Base-by-base conservation (phyloP, 1,284 basidiomycete species). In the Singerocomus inundabilis region DNA sequence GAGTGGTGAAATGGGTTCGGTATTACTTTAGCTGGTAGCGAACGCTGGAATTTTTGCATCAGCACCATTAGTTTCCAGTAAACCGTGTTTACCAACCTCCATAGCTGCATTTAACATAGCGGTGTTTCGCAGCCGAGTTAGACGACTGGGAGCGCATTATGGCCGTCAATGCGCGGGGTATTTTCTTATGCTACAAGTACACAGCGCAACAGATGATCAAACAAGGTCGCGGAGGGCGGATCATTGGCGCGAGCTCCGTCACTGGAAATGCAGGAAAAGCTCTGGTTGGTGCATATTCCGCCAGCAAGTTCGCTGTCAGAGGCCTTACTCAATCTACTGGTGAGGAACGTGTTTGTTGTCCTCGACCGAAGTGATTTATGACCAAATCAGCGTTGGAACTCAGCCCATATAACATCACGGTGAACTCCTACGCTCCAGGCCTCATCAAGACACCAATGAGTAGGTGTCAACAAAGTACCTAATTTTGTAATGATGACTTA, bases 151-250 rank as follows among this genome's bases (percentile, higher is more conserved):
- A 71, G 18, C 52, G 38, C 11, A 33, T 60, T 2, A 46, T 64
- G 44, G 37, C 46, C 11, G 46, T 67, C 39, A 71, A 71, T 38
- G 55, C 56, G 21, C 55, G 55, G 13, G 66, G 66, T 7, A 36
- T 60, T 8, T 56, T 67, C 24, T 51, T 64, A n/a, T 70, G 65
- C 58, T 70, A 67, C 44, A 66, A 66, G 45, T 57, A 63, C n/a
- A 67, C 66, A 10, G 69, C 68, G 16, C 45, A 44, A n/a, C 60
- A 66, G 30, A 64, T 69, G 66, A 63, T 70, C 48, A 52, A 56
- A 41, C 69, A 71, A 57, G 69, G 69, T 30, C 54, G 55, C 11
- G 70, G 71, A 3, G 72, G 72, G 6, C 48, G 69, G 7, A 66
- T 74, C 13, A 67, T 74, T 26, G 70, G 68, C 6, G 60, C 64